These are phyloP conservation scores for Cryptococcus floricola DNA, from an alignment of 1,284 basidiomycete species.

Conservation along the genomic window DNA sequence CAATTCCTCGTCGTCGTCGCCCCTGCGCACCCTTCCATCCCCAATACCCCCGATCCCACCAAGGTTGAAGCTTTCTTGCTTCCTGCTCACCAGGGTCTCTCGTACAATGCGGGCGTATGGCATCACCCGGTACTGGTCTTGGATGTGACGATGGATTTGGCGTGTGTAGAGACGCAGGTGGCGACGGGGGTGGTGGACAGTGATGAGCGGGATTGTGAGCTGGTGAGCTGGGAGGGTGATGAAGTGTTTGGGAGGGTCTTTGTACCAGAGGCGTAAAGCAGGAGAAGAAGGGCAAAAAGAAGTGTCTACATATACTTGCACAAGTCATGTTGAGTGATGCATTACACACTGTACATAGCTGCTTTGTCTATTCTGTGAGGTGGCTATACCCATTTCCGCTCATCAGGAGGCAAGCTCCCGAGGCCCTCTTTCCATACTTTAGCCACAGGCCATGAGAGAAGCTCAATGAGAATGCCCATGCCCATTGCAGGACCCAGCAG, in stretches of 20 bases:
- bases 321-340: no score
- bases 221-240: constrained; percentile 34
- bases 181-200: constrained; percentile 33
- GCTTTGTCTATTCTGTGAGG: no score
- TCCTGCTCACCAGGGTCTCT: constrained; percentile 69
- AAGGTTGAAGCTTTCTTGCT: constrained; percentile 67
- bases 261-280: constrained; percentile 23
- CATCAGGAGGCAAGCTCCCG: no score
- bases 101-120: constrained; percentile 79
- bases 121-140: constrained; percentile 52
- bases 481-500: no score
- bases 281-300: no score
- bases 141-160: constrained; percentile 46
- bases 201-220: constrained; percentile 45
- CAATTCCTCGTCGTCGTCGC: constrained; percentile 68
- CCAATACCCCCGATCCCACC: constrained; percentile 67
- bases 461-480: no score
- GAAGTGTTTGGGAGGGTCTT: constrained; percentile 32
- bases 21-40: constrained; percentile 57
- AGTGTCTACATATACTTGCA: no score
- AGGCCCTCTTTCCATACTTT: no score
- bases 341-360: no score
- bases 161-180: constrained; percentile 49
- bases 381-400: no score
- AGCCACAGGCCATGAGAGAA: no score